Base-by-base conservation (phyloP, 1,284 basidiomycete species). In the Ceratobasidium sp. region DNA sequence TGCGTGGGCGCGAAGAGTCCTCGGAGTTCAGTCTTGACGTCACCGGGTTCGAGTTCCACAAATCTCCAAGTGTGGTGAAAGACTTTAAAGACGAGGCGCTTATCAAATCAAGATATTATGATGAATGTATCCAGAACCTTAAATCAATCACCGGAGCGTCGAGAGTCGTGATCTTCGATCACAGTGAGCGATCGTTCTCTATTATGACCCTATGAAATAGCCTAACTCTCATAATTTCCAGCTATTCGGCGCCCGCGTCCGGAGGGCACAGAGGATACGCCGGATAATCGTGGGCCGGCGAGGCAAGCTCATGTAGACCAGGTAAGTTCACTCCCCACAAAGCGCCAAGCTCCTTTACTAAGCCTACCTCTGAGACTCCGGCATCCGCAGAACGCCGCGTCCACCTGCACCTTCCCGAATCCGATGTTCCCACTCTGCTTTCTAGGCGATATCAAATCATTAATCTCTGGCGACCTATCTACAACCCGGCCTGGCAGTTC, bases 381-480 rank as follows among this genome's bases (percentile, higher is more conserved):
- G 79, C 80, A 5, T 86, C 88, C 0, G 83, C 89, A 24, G 79
- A 81, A 5, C 83, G 82, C 1, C 86, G 89, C 4, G 87, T 91
- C 15, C 83, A 84, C 51, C 84, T 86, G 14, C 89, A 90, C 78
- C 84, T 89, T n/a, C 86, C 88, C 0, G 79, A 83, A 0, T 79
- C 80, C 1, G 87, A 89, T 36, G 88, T 84, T 0, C 85, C 85
- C 0, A 82, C 81, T 29, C 82, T 87, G 24, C 80, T 87, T 29
- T 80, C 82, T 63, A 81, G 82, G 31, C 87, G 88, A 22, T 88
- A 87, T 82, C 90, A 91, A 79, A 88, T 92, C 71, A 88, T 93
- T 82, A 92, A 92, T 82, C 85, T 92, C 74, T 93, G 91, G 91
- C 82, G 90, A 9, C 90, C 91, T 0, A 89, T 92, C 75, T 77